Conservation (phyloP, 495 filamentous ascomycete genomes). For the Trichoderma asperelloides region DNA sequence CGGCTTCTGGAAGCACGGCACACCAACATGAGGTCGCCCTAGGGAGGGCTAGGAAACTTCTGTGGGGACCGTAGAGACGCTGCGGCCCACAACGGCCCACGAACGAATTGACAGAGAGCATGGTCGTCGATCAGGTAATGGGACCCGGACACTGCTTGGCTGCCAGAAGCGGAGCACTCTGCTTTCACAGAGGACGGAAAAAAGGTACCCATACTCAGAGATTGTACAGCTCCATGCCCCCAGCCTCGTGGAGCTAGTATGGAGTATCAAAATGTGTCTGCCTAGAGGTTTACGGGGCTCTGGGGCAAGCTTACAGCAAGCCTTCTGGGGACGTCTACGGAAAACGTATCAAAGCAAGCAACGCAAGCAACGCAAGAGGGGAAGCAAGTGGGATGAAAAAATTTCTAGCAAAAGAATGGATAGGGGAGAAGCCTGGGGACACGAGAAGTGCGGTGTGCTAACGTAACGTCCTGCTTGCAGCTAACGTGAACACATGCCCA, state of each 20-base stretch:
- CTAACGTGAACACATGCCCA: neutral
- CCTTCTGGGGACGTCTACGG: neutral
- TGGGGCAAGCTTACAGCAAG: neutral
- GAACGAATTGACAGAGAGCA: neutral
- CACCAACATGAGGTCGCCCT: neutral
- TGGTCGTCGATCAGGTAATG: neutral
- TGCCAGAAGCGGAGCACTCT: neutral
- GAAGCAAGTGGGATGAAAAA: neutral
- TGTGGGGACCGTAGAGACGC: neutral
- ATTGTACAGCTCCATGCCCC: neutral
- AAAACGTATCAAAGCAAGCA: neutral
- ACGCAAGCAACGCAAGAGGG: neutral
- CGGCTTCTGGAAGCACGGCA: slow-evolving; percentile 7
- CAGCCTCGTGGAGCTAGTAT: slow-evolving; percentile 2
- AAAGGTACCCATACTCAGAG: neutral
- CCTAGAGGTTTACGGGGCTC: slow-evolving; percentile 1
- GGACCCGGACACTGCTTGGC: neutral
- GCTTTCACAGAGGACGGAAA: neutral
- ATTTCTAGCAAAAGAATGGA: neutral
- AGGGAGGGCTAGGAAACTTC: neutral
- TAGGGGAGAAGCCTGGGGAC: neutral
- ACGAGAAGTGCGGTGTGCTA: slow-evolving; percentile 1
- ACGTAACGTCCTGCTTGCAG: neutral
- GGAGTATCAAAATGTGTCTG: slow-evolving; percentile 5
- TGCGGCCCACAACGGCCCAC: neutral